Evolutionary conservation across 2,329 filamentous ascomycete genomes (phyloP), one percentile per base, ranked within the genome.

Genomic region (Ilyonectria destructans): DNA sequence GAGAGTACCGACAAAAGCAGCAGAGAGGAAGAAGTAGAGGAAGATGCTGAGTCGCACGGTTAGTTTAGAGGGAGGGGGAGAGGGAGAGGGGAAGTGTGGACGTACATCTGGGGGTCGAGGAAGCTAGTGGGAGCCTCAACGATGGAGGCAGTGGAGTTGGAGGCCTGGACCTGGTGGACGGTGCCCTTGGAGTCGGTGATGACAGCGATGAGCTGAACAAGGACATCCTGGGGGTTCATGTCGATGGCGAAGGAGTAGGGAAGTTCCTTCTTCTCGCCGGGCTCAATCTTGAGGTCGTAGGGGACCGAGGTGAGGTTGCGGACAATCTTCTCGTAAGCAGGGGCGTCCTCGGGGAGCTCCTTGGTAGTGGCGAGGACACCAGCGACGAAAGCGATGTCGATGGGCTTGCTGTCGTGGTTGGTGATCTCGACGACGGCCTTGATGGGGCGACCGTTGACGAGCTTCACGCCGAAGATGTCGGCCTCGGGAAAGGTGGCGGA

Each of bases 81-180:
- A 12, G 2, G 15, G n/a, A 33, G 15, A 23, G 33, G 2, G 40
- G 46, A 35, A 6, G 58, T 31, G 4, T n/a, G 10, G 60, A 83
- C 92, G 83, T 87, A 98, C 96, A 98, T 95, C 84, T 98, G 95
- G 69, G 95, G 96, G 80, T 98, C 96, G 71, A 98, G 92, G 82
- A 98, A 90, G 88, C 92, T 97, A 71, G 93, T 94, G 62, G 96
- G 94, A 2, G 95, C 91, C 83, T 98, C 96, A 58, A 98, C 95
- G 71, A 99, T 89, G 80, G 89, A 91, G 72, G 97, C 94, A 57
- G 92, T 92, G 79, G 92, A 92, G 81, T 96, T 94, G 86, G 93
- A 95, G 65, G 93, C 93, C 70, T 90, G 86, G 59, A 97, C 80
- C 75, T 95, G 94, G 86, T 92, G 95, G 78, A 95, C 83, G 66